Base-by-base conservation (phyloP, 768 basidiomycete species). In the Kwoniella sp. region DNA sequence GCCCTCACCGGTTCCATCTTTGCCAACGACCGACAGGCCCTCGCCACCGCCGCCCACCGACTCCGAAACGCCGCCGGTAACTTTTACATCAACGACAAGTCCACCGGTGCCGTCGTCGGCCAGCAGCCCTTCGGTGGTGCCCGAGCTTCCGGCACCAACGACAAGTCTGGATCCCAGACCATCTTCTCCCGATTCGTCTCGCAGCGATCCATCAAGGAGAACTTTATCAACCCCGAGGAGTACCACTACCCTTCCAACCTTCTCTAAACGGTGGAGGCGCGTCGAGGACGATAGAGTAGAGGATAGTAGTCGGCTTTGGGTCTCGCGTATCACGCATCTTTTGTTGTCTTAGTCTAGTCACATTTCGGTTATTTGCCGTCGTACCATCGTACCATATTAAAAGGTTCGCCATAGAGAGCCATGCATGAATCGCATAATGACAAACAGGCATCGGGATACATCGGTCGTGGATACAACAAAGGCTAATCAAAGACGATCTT, bases 121-220 rank as follows among this genome's bases (percentile, higher is more conserved):
- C 92, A 96, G 73, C 92, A 99, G 76, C 93, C 95, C 10, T 99
- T 99, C 70, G 95, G 95, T 41, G 95, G 95, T 26, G 88, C 84
- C 2, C 83, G 92, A 31, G 87, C 81, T 27, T 89, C 87, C 69
- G 93, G 95, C 25, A 99, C 93, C 57, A 98, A 98, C 78, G 95
- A 98, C 76, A 99, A 98, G 77, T 90, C 92, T 1, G 95, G 87
- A 20, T 89, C 87, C 57, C 82, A 88, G 56, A 78, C 75, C 42
- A 81, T 86, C 66, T 85, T 82, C 76, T 83, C 83, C 75, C 80
- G 92, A 50, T 75, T 74, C 66, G 59, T 70, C 31, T 93, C 55
- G 84, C 84, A 88, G 45, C 80, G 95, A 70, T 89, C 85, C 63
- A 90, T 99, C 80, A 99, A 99, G 80, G 95, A 99, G 79, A 91